These are phyloP conservation scores for Backusella parvicylindrica DNA, from an alignment of 192 early-diverging fungal genomes.

Conservation along the genomic window DNA sequence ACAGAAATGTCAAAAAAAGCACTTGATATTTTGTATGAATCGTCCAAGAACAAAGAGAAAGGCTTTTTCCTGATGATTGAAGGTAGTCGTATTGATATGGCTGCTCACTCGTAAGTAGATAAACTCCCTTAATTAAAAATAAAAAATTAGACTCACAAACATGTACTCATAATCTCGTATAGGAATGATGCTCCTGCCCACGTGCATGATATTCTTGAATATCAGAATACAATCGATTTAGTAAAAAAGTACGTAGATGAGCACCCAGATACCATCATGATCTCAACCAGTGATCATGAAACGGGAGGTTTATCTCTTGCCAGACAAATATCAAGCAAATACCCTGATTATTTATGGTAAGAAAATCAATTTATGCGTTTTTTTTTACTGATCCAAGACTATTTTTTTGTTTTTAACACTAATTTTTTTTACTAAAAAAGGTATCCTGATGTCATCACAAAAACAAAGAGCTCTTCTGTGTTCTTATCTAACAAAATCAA, in stretches of 20 bases:
- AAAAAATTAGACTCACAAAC: background rate
- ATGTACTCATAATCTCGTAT: background rate
- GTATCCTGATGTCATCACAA: slow-evolving; percentile 68
- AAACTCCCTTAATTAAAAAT: background rate
- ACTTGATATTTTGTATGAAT: slow-evolving; percentile 62
- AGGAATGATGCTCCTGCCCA: slow-evolving; percentile 94
- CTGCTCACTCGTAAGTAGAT: slow-evolving; percentile 67
- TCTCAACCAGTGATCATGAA: slow-evolving; percentile 95
- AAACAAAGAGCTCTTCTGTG: slow-evolving; percentile 68
- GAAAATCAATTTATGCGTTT: background rate
- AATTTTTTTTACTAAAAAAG: slow-evolving; percentile 16
- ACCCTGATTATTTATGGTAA: slow-evolving; percentile 85
- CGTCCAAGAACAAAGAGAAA: slow-evolving; percentile 38
- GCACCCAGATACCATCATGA: slow-evolving; percentile 85
- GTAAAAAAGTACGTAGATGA: slow-evolving; percentile 74
- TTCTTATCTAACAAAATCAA: slow-evolving; percentile 28
- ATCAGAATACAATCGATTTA: slow-evolving; percentile 70
- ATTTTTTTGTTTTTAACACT: background rate
- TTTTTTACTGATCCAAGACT: background rate
- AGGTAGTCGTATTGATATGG: slow-evolving; percentile 95
- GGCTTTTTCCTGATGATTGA: slow-evolving; percentile 99
- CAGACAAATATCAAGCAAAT: slow-evolving; percentile 62
- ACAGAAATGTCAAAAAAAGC: slow-evolving; percentile 86
- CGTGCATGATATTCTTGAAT: slow-evolving; percentile 90
- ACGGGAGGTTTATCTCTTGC: slow-evolving; percentile 91